A percentile compares a stretch with the other conserved stretches of the same genome.
phyloP scores from a whole-genome alignment of 2,329 filamentous ascomycete species.

The Niveomyces coronatus region DNA sequence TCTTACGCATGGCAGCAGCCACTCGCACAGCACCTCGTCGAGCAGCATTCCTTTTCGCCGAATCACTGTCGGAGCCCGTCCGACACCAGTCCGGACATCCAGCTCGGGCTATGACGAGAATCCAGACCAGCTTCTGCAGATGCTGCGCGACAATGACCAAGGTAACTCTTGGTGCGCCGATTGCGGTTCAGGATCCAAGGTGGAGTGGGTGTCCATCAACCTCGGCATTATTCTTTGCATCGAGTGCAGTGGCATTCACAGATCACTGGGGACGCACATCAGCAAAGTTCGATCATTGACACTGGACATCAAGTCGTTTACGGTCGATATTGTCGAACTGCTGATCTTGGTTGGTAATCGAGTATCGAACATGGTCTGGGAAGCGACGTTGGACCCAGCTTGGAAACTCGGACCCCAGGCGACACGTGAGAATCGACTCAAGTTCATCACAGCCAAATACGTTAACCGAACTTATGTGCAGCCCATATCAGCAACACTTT shows the following conservation, averaged over 20 bases:
- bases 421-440: constrained; percentile 80
- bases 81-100: constrained; percentile 56
- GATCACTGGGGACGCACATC: constrained; percentile 92
- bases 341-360: constrained; percentile 86
- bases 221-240: constrained; percentile 93
- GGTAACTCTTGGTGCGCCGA: constrained; percentile 93
- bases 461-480: constrained; percentile 75
- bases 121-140: constrained; percentile 75
- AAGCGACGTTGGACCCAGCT: constrained; percentile 66
- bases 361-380: constrained; percentile 94
- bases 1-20: constrained; percentile 43
- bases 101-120: constrained; percentile 71
- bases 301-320: constrained; percentile 91
- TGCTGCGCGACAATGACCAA: constrained; percentile 80
- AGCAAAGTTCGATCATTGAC: constrained; percentile 94
- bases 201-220: constrained; percentile 99
- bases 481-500: constrained; percentile 63
- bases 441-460: constrained; percentile 93
- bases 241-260: constrained; percentile 94
- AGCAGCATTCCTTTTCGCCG: constrained; percentile 61
- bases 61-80: constrained; percentile 84
- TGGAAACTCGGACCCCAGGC: constrained; percentile 68
- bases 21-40: constrained; percentile 34
- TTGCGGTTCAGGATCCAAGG: constrained; percentile 82
- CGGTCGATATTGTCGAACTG: constrained; percentile 90